These are phyloP conservation scores for Gracilariopsis chorda DNA, from an alignment of 23 red algal genomes.

Conservation along the genomic window DNA sequence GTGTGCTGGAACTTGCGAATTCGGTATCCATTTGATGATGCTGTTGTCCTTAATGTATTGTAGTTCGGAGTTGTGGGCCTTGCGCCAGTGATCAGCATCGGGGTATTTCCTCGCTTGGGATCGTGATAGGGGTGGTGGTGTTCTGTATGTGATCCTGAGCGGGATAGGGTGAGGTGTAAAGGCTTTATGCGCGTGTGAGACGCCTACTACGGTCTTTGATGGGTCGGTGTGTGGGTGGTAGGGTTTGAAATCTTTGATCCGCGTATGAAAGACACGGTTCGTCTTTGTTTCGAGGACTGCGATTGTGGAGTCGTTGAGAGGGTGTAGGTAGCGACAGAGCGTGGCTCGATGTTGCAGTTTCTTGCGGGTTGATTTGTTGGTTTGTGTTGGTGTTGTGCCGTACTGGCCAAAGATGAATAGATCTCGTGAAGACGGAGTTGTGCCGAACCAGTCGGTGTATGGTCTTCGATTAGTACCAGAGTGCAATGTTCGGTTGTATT, in stretches of 20 bases:
- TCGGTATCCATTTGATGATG: neutral
- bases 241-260: neutral
- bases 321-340: neutral
- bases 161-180: neutral
- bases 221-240: neutral
- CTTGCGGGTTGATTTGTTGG: neutral
- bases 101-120: slow-evolving; percentile 12
- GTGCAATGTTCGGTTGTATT: neutral
- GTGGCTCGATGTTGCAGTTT: neutral
- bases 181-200: neutral
- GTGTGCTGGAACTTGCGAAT: neutral
- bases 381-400: neutral
- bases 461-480: neutral
- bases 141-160: neutral
- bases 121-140: neutral
- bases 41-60: neutral
- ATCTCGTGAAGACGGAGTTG: neutral
- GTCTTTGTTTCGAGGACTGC: neutral
- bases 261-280: neutral
- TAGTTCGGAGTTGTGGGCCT: neutral
- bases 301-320: neutral
- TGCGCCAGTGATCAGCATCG: neutral
- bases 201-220: neutral
- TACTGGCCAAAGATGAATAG: neutral
- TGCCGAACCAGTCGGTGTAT: neutral